Base-by-base conservation (phyloP, 495 filamentous ascomycete genomes). In the Tetracladium marchalianum region DNA sequence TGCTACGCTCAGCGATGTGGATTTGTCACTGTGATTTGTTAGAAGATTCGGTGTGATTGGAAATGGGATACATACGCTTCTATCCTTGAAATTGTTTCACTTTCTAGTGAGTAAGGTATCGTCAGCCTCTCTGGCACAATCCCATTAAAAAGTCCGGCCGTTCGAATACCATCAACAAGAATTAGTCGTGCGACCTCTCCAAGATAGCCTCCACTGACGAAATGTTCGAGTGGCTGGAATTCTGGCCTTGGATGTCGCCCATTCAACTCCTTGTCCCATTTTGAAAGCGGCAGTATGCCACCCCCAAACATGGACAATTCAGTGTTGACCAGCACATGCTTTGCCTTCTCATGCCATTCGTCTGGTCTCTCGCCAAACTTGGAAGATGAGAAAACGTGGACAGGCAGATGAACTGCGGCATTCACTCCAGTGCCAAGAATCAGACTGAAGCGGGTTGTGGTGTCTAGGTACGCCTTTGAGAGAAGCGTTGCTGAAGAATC, bases 221-320 rank as follows among this genome's bases (percentile, higher is more conserved):
- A 75, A 51, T 90, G 84, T 61, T 94, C 87, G 24, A 90, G 73
- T 0, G 87, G 87, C 53, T 92, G 87, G 52, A 92, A 94, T 0
- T 84, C 83, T 0, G 87, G 87, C 4, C 77, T 73, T 11, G 81
- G 72, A 57, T 85, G 83, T 1, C 66, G 72, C 1, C 60, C 64
- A 46, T 81, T 80, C 10, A 94, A 65, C 27, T 68, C 57, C 11
- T 65, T 51, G 52, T 93, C 87, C 85, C 85, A 90, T 52, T 74
- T 77, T 3, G 86, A 89, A 38, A 81, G 65, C 8, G 82, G 77
- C 4, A 83, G 67, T 16, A 84, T 80, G 39, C 76, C 84, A 7
- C 75, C 71, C 39, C 82, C 81, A 38, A 83, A 81, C 77, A 93
- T 90, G 41, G 84, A 84, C 65, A 85, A 74, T 63, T 94, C 87